phyloP scores from a whole-genome alignment of 2,329 filamentous ascomycete genomes.

The Hypoxylon sp. region DNA sequence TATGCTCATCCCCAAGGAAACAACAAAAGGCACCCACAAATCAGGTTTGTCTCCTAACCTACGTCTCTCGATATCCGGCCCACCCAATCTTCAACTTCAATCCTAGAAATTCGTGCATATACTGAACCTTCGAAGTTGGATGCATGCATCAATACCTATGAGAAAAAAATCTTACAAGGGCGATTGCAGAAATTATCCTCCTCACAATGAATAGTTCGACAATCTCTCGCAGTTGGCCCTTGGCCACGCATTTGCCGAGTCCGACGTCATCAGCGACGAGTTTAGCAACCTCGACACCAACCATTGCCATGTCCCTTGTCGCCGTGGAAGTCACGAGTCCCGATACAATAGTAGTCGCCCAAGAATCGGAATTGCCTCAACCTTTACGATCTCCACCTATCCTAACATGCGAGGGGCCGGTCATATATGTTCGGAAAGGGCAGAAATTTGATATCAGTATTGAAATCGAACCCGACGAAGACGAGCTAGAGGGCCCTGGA shows the following conservation, averaged over 20 bases:
- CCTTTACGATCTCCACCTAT: background rate
- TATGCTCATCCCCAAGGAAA: background rate
- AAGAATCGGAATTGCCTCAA: background rate
- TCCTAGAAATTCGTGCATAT: background rate
- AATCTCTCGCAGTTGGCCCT: background rate
- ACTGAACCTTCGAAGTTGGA: background rate
- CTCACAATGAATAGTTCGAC: background rate
- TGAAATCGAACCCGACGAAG: background rate
- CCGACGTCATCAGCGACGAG: background rate
- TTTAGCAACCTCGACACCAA: background rate
- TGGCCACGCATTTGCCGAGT: background rate
- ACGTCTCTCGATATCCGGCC: background rate
- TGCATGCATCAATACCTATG: background rate
- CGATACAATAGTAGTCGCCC: conserved; percentile 7
- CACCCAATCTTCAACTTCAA: background rate
- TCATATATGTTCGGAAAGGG: background rate
- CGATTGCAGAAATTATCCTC: background rate
- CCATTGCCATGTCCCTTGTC: background rate
- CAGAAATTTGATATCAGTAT: conserved; percentile 3
- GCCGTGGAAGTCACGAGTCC: conserved; percentile 14
- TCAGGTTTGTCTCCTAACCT: background rate
- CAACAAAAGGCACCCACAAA: background rate
- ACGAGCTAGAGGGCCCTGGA: background rate
- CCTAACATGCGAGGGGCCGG: background rate
- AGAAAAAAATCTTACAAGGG: background rate